Percentiles rank a stretch among this genome's conserved stretches.
Evolutionary conservation across 2,329 filamentous ascomycete species (phyloP).

Genomic region (Golovinomyces cichoracearum): DNA sequence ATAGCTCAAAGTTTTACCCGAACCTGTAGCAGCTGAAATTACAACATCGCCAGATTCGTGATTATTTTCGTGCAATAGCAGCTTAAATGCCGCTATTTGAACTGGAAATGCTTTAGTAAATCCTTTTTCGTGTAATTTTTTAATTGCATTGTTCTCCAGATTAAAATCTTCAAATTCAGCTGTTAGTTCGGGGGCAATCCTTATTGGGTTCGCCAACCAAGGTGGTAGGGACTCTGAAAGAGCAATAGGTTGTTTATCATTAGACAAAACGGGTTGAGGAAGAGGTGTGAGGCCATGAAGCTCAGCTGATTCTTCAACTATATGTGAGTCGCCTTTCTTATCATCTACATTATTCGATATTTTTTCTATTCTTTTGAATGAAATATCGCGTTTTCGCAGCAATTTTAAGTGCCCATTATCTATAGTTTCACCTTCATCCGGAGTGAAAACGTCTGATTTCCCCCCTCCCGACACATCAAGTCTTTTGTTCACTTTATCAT

Average conservation of each 20-base stretch:
- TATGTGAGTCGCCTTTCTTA: slow-evolving; percentile 12
- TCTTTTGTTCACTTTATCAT: no score
- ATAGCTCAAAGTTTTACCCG: slow-evolving; percentile 85
- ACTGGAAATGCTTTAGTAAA: slow-evolving; percentile 52
- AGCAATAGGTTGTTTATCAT: slow-evolving; percentile 30
- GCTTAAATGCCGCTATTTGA: slow-evolving; percentile 53
- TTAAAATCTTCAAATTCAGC: slow-evolving; percentile 38
- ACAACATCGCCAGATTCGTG: slow-evolving; percentile 51
- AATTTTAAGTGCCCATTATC: slow-evolving; percentile 19
- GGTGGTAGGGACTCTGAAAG: slow-evolving; percentile 53
- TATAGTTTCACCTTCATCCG: neutral
- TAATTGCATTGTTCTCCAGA: slow-evolving; percentile 32
- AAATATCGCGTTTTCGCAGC: slow-evolving; percentile 29
- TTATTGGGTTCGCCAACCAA: slow-evolving; percentile 58
- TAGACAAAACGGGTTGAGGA: slow-evolving; percentile 45
- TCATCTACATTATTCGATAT: slow-evolving; percentile 11
- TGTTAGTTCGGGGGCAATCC: slow-evolving; percentile 33
- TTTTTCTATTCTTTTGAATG: slow-evolving; percentile 24
- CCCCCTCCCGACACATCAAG: no score
- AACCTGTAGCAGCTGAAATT: slow-evolving; percentile 79
- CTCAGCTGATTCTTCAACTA: slow-evolving; percentile 16
- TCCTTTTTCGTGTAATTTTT: slow-evolving; percentile 38
- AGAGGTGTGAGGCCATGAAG: slow-evolving; percentile 54
- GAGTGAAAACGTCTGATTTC: no score
- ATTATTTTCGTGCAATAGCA: slow-evolving; percentile 41